phyloP scores from a whole-genome alignment of 768 basidiomycete species.

The Tephrocybe sp. region DNA sequence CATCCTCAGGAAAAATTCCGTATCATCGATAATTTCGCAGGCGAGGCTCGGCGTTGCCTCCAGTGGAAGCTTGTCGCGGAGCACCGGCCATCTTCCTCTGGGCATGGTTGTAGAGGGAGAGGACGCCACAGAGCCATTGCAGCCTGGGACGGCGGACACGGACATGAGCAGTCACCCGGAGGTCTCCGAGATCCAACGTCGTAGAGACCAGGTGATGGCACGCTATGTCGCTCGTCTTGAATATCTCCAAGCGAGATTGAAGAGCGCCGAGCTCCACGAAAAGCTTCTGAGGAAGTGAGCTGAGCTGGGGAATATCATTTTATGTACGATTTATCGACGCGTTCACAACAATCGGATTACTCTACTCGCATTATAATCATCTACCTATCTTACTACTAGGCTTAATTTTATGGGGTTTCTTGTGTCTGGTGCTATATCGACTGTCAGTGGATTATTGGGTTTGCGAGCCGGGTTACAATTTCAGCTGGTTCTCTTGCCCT shows the following conservation, averaged over 20 bases:
- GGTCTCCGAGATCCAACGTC: constrained; percentile 60
- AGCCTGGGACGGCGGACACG: constrained; percentile 19
- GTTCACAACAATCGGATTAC: constrained; percentile 1
- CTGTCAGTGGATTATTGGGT: not conserved
- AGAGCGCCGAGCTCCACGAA: constrained; percentile 69
- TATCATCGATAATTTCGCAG: constrained; percentile 58
- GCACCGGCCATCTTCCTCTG: constrained; percentile 44
- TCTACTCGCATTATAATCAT: constrained; percentile 2
- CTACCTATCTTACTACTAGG: not conserved
- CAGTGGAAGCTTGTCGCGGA: constrained; percentile 36
- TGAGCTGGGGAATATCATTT: not conserved
- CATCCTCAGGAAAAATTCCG: constrained; percentile 44
- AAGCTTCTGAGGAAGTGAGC: constrained; percentile 35
- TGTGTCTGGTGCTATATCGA: not conserved
- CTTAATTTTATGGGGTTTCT: not conserved
- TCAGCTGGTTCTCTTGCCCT: too few relatives aligned
- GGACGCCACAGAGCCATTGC: constrained; percentile 21
- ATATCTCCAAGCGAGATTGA: constrained; percentile 73
- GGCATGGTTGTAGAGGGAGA: constrained; percentile 20
- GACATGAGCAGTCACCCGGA: constrained; percentile 36
- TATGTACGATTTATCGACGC: constrained; percentile 1
- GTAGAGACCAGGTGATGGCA: constrained; percentile 62
- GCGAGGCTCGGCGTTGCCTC: constrained; percentile 36
- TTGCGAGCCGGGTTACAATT: not conserved
- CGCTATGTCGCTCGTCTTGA: constrained; percentile 74